Base-by-base conservation (phyloP, 139 green algal species). In the Axilococcus clingmanii region DNA sequence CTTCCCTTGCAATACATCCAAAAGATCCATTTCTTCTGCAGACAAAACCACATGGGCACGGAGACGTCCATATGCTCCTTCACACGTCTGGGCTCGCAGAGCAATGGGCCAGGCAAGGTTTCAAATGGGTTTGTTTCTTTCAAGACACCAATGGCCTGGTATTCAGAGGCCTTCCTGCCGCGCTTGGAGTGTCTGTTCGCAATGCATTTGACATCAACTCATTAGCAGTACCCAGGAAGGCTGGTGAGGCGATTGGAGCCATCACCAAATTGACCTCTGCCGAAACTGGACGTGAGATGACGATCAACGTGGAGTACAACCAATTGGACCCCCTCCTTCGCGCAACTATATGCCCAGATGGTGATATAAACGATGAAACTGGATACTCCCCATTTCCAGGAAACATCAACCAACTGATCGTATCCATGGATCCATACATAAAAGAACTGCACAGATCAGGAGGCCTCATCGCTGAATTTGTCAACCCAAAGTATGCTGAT, bases 291-390 rank as follows among this genome's bases (percentile, higher is more conserved):
- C 20, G 44, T 16, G 35, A 16, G 0, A 84, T 95, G 59, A 94
- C 85, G 44, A 84, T 96, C 55, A 98, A 97, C 61, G 92, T 99
- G 42, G 92, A 99, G 69, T 99, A 98, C 84, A 98, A 99, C 71
- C 92, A 95, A 78, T 76, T 97, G 63, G 88, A 96, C 65, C 86
- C 90, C 17, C 64, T 98, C 57, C 65, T 98, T 52, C 77, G 84
- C 2, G 79, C 69, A 42, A 95, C 84, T 2, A 63, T 81, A 22
- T 70, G 59, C 55, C 65, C 69, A 11, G 57, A 78, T 4, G 89
- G 85, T 2, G 89, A 96, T 54, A 76, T 93, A 4, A 94, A 95
- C 48, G 90, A 96, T 55, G 48, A 57, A 22, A 68, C 47, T 12
- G 92, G 89, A 52, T 94, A 76, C 54, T 97, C 90, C 2, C 92